Evolutionary conservation across 768 basidiomycete genomes (phyloP), one percentile per base, ranked within the genome.

Genomic region (Cystofilobasidium macerans): DNA sequence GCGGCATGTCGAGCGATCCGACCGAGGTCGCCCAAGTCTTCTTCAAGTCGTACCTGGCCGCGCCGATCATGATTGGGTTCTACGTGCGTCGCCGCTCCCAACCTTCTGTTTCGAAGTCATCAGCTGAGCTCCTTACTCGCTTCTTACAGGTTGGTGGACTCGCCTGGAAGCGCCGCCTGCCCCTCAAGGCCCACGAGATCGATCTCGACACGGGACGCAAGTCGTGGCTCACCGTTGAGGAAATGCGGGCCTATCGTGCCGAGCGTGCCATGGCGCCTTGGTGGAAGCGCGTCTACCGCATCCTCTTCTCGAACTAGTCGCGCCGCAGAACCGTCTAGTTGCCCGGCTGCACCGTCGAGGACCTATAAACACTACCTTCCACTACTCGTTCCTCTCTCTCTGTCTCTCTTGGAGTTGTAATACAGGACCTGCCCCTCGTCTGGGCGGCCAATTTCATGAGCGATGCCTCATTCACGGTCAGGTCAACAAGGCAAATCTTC

Each of bases 171-270:
- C 60, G 73, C 32, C 69, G 69, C 24, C 58, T 67, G 0, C 73
- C 74, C 33, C 60, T 68, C 61, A 69, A 69, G 32, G 71, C 74
- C 11, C 42, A 53, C 40, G 73, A 76, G 60, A 76, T 76, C 68
- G 76, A 76, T 56, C 69, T 76, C 42, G 75, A 76, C 67, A 73
- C 75, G 7, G 75, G 75, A 3, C 65, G 75, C 64, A 76, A 76
- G 64, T 73, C 71, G 12, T 74, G 73, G 73, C 69, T 74, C 57
- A 75, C 73, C 26, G 73, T 74, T 40, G 73, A 73, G 61, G 35
- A 36, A 24, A 36, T 57, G n/a, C 57, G 38, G 16, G 30, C 33
- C 22, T 57, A 33, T 30, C 57, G n/a, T 38, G 71, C 72, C 18
- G 71, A 74, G 63, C 69, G 75, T 38, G 61, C 58, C 13, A 63